These are phyloP conservation scores for Aspergillus persii DNA, from an alignment of 2,329 filamentous ascomycete species.

Conservation along the genomic window DNA sequence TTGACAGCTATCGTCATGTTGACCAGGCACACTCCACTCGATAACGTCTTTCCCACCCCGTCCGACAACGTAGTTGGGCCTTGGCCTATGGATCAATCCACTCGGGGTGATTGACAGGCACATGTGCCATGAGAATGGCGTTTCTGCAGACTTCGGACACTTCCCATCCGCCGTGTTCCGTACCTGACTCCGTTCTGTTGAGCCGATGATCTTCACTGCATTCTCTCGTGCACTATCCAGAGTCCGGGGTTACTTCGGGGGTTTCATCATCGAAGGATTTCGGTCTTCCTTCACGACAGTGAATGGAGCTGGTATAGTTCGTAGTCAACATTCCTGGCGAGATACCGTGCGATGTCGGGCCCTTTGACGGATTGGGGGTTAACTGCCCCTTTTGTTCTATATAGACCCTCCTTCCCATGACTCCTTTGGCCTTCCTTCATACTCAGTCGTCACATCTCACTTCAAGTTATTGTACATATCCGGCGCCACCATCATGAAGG, in stretches of 20 bases:
- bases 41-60: background rate
- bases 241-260: background rate
- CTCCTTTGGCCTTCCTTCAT: background rate
- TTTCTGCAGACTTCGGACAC: background rate
- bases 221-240: background rate
- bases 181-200: background rate
- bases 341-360: background rate
- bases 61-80: background rate
- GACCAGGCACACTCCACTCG: background rate
- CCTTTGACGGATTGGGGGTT: background rate
- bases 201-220: background rate
- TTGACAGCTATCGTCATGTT: background rate
- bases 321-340: background rate
- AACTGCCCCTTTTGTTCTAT: background rate
- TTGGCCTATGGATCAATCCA: background rate
- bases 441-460: background rate
- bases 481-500: constrained; percentile 3
- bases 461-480: background rate
- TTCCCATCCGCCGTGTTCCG: background rate
- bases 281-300: background rate
- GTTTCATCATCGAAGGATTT: background rate
- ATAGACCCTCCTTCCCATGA: background rate
- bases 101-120: background rate
- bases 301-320: background rate
- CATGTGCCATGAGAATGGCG: background rate